Evolutionary conservation across 495 filamentous ascomycete species (phyloP), one percentile per base, ranked within the genome.

Genomic region (Penicillium tannophilum): DNA sequence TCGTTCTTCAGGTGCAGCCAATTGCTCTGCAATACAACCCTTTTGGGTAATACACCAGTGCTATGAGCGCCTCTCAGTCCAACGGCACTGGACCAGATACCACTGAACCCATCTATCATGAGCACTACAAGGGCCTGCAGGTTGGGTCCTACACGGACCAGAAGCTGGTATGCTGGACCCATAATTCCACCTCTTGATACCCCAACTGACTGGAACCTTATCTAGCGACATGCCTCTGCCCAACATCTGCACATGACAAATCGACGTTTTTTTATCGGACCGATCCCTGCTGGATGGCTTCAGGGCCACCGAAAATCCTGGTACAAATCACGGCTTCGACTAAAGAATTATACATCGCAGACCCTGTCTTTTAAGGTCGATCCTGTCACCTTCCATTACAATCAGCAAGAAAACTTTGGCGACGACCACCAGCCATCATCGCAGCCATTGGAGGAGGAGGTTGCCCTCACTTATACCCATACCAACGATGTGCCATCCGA

Each of bases 281-380:
- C 86, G 20, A 85, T 89, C 36, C 86, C 86, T 5, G 81, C 84
- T 61, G 86, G 85, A 52, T 89, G 86, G 86, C 74, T 88, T 49
- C 86, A 86, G 52, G 82, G 78, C 54, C 83, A 88, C 68, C 80
- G 84, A 46, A 84, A 85, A 51, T 76, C 82, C 14, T 88, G 86
- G 86, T 88, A 86, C 66, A 78, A 70, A 59, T 73, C 76, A 48
- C 74, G 84, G 39, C 58, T 88, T 1, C 76, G 70, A 43, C 72
- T 84, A 44, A 77, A 63, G 42, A 82, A 86, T 49, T 86, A 87
- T 63, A 81, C 81, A n/a, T 83, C 83, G 7, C 74, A 79, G 41
- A 71, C 76, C 1, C 73, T 81, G 11, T 83, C 81, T 1, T 87
- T 88, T 66, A 77, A 78, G 2, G 79, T 79, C 0, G 73, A 78